phyloP scores from a whole-genome alignment of 768 basidiomycete genomes.

The Russula griseocarnosa region DNA sequence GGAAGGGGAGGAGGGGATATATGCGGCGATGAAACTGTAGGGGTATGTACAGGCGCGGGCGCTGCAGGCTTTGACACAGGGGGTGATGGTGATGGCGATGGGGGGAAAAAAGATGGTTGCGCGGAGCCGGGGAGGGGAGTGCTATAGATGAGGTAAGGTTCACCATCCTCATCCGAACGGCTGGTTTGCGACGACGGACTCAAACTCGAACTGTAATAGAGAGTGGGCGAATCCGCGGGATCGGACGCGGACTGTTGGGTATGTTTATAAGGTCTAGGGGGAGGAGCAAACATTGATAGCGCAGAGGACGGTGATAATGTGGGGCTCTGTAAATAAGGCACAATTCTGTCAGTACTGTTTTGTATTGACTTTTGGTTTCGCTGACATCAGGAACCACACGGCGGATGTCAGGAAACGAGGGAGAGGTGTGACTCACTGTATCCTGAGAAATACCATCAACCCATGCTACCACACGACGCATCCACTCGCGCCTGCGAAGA shows the following conservation, averaged over 20 bases:
- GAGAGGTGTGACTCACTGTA: slow-evolving; percentile 16
- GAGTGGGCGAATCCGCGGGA: slow-evolving; percentile 19
- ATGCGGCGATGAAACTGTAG: slow-evolving; percentile 10
- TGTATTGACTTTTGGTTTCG: not conserved
- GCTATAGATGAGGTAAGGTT: slow-evolving; percentile 29
- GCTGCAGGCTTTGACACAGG: slow-evolving; percentile 2
- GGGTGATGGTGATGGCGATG: slow-evolving; percentile 16
- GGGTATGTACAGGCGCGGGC: slow-evolving; percentile 17
- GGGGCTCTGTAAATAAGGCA: slow-evolving; percentile 15
- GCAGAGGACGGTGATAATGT: slow-evolving; percentile 17
- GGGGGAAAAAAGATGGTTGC: not conserved
- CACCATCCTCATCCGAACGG: slow-evolving; percentile 24
- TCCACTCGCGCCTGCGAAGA: slow-evolving; percentile 27
- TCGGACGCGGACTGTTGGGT: slow-evolving; percentile 14
- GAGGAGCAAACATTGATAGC: slow-evolving; percentile 2
- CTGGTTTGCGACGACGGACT: slow-evolving; percentile 13
- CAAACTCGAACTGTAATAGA: slow-evolving; percentile 21
- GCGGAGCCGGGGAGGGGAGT: slow-evolving; percentile 22
- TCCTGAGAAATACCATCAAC: slow-evolving; percentile 25
- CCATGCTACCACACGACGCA: slow-evolving; percentile 29
- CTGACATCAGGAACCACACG: not conserved
- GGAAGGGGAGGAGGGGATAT: slow-evolving; percentile 24
- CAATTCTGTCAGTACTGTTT: slow-evolving; percentile 5
- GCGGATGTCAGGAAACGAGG: not conserved
- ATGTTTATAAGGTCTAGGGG: slow-evolving; percentile 13